Base-by-base conservation (phyloP, 1,284 basidiomycete species). In the Malassezia pachydermatis region DNA sequence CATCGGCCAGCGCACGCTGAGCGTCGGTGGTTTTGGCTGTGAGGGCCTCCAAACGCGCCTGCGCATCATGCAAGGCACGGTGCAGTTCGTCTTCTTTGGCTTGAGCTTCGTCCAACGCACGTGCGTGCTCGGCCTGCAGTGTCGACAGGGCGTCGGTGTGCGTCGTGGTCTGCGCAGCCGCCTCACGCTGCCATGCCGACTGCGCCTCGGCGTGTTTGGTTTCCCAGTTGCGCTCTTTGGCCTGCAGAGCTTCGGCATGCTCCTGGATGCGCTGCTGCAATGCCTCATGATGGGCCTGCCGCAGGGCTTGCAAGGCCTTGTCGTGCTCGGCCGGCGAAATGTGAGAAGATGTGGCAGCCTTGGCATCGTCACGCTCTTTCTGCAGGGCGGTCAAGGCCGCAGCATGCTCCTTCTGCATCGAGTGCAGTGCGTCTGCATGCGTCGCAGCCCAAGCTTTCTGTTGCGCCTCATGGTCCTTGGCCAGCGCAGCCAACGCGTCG, bases 51-150 rank as follows among this genome's bases (percentile, higher is more conserved):
- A 43, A 23, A 20, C 41, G 41, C 9, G 11, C 14, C n/a, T 43
- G 29, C 5, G 41, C 41, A 33, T 43, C 41, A 13, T 43, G 41
- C 29, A 43, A n/a, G 6, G 41, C 41, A 20, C 25, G 45, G 20
- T 54, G 60, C 19, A 48, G 46, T 37, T 45, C 54, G 36, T 55
- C 56, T 27, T 60, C 50, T 33, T 58, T 58, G 8, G 40, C 34
- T 3, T 55, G 51, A n/a, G 59, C 45, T 41, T 57, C 54, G 10
- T 46, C 50, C 17, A 63, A 28, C 2, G 43, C 39, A 2, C 30
- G 36, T n/a, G 44, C 42, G 19, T 61, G 57, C 23, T 27, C 25
- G 5, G 25, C 28, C 5, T 40, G 19, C 7, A 30, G 24, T 3
- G 24, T 29, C 25, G 16, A 17, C n/a, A 37, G 22, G 19, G 13